A percentile compares a stretch with the other conserved stretches of the same genome.
Evolutionary conservation across 2,329 filamentous ascomycete species (phyloP).

Genomic region (Huntiella omanensis): DNA sequence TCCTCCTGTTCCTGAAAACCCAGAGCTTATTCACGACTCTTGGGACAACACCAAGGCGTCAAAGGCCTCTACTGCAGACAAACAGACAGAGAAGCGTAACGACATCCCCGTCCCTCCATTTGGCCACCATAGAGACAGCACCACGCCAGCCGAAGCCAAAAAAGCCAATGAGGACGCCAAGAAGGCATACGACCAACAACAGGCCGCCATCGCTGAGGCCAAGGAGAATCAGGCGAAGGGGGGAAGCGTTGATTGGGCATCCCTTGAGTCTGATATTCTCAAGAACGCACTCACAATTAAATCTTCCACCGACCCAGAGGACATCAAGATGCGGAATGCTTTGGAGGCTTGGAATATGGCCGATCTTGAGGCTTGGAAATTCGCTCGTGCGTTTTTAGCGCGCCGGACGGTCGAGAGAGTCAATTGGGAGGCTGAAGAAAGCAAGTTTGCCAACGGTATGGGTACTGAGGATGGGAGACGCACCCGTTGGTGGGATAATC

Average conservation of each 20-base stretch:
- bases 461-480: slow-evolving; percentile 29
- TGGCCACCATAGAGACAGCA: not conserved
- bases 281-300: slow-evolving; percentile 31
- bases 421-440: slow-evolving; percentile 53
- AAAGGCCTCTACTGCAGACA: not conserved
- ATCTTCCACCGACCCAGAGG: slow-evolving; percentile 23
- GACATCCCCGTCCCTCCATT: not conserved
- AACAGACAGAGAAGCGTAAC: slow-evolving; percentile 2
- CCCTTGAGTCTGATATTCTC: slow-evolving; percentile 31
- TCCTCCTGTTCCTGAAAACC: slow-evolving; percentile 14
- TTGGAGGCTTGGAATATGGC: slow-evolving; percentile 51
- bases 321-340: slow-evolving; percentile 30
- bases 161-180: not conserved
- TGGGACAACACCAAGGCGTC: slow-evolving; percentile 1
- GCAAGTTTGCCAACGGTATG: slow-evolving; percentile 42
- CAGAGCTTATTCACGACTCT: slow-evolving; percentile 26
- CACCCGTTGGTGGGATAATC: slow-evolving; percentile 20
- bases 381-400: slow-evolving; percentile 48
- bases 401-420: slow-evolving; percentile 41
- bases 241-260: slow-evolving; percentile 17
- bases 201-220: slow-evolving; percentile 16
- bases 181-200: slow-evolving; percentile 8
- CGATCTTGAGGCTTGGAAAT: slow-evolving; percentile 62
- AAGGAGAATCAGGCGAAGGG: slow-evolving; percentile 30
- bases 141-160: not conserved